Evolutionary conservation across 352 stramenopile genomes (phyloP), one percentile per base, ranked within the genome.

Genomic region (Pythium scleroteichum): DNA sequence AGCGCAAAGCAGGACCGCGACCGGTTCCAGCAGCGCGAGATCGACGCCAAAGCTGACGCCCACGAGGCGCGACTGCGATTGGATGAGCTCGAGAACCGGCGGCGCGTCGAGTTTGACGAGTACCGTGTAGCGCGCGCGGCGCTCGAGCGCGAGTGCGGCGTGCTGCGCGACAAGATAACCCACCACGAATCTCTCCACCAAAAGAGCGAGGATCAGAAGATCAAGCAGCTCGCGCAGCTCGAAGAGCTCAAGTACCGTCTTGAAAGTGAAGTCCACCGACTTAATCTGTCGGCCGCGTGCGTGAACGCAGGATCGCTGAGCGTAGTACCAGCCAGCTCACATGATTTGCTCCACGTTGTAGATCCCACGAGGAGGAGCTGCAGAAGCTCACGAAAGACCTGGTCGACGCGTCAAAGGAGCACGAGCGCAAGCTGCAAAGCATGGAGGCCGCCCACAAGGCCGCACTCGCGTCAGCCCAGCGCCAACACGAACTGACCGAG

Each of bases 81-180:
- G 5, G 79, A 92, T 8, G 80, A 90, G 45, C 72, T 90, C 6
- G 80, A 94, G 32, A 88, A 78, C 42, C 59, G 63, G 3, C 73
- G 69, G 12, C 78, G 76, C 29, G 68, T 89, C 33, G 79, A 92
- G 38, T 88, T 87, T 66, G 82, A 94, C 60, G 82, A 91, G 41
- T 88, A 90, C 38, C 76, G 79, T 2, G 66, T 59, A 1, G 51
- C 73, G 24, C 66, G 80, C 3, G 68, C 69, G 14, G 62, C 76
- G 3, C 68, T 90, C 5, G 79, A 92, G 70, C 75, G 79, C 12
- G 79, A 92, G 41, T 74, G 66, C 52, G 69, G 50, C 3, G 69
- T 78, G 20, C 45, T 83, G 22, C 73, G 79, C 33, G 76, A 88
- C 13, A 87, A 89, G 46, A 67, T 85, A 47, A 73, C 49, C 2